Percentiles rank a stretch among this genome's conserved stretches.
These are phyloP conservation scores for Clonostachys rhizophaga DNA, from an alignment of 2,329 filamentous ascomycete species.

Conservation along the genomic window DNA sequence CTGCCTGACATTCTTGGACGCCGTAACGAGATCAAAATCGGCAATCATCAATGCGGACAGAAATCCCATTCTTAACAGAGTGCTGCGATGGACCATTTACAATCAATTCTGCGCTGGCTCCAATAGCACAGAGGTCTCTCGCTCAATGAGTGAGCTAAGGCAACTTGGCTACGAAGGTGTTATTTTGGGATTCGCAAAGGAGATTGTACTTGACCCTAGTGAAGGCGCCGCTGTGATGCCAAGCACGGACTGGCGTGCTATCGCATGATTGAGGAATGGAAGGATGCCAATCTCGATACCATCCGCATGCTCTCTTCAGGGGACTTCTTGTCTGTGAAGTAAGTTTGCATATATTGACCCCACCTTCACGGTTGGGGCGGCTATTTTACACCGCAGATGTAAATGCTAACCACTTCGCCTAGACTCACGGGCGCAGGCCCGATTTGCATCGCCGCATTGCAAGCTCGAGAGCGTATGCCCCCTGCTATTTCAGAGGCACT, in stretches of 20 bases:
- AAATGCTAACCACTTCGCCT: not conserved
- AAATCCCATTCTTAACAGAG: constrained; percentile 25
- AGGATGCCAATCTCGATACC: constrained; percentile 29
- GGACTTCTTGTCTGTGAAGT: constrained; percentile 58
- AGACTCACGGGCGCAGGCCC: constrained; percentile 71
- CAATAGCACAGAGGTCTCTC: constrained; percentile 38
- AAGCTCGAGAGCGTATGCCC: constrained; percentile 57
- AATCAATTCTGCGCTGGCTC: constrained; percentile 53
- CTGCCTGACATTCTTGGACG: constrained; percentile 13
- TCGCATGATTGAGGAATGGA: constrained; percentile 18
- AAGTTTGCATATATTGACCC: constrained; percentile 5
- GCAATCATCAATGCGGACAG: constrained; percentile 38
- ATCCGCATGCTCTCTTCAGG: constrained; percentile 41
- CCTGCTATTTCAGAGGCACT: constrained; percentile 64
- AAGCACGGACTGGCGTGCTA: constrained; percentile 5
- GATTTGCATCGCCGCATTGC: constrained; percentile 63
- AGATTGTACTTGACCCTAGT: constrained; percentile 28
- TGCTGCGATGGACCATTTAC: constrained; percentile 42
- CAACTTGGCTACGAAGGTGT: constrained; percentile 45
- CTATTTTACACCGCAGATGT: too few species aligned
- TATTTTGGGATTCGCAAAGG: constrained; percentile 47
- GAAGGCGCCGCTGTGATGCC: constrained; percentile 6
- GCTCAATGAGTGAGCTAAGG: constrained; percentile 37
- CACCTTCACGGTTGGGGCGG: not conserved
- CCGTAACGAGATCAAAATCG: constrained; percentile 20